phyloP scores from a whole-genome alignment of 1,284 basidiomycete species.

The Ceratobasidium sp. region DNA sequence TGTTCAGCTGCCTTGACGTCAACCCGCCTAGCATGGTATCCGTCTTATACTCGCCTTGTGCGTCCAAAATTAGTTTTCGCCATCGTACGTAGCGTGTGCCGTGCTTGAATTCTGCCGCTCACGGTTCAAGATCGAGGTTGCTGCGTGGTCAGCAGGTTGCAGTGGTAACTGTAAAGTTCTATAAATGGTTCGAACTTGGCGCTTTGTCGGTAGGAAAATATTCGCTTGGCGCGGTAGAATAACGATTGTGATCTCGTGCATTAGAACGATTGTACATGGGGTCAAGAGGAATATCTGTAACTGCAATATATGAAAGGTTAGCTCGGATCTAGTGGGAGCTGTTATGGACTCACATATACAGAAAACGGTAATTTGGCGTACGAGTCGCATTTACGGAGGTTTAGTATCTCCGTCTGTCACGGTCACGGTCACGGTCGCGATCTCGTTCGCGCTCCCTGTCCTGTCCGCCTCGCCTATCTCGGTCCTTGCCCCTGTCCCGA shows the following conservation, averaged over 20 bases:
- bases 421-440: conserved; percentile 44
- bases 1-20: neutral
- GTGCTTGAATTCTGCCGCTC: conserved; percentile 18
- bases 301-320: neutral
- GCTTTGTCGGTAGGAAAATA: conserved; percentile 22
- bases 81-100: neutral
- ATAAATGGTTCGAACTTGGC: neutral
- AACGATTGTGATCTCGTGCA: neutral
- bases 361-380: neutral
- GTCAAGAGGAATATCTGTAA: neutral
- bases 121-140: conserved; percentile 15
- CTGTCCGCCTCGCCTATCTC: conserved; percentile 34
- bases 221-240: neutral
- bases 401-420: conserved; percentile 42
- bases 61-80: conserved; percentile 23
- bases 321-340: neutral
- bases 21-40: neutral
- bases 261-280: neutral
- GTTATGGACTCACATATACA: conserved; percentile 15
- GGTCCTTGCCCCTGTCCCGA: conserved; percentile 39
- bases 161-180: neutral
- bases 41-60: conserved; percentile 28
- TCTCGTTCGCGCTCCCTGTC: conserved; percentile 42
- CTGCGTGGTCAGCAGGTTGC: conserved; percentile 33
- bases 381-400: neutral